A percentile compares a stretch with the other conserved stretches of the same genome.
Evolutionary conservation across 257 asterid genomes (phyloP).

Genomic region (Plantago major): DNA sequence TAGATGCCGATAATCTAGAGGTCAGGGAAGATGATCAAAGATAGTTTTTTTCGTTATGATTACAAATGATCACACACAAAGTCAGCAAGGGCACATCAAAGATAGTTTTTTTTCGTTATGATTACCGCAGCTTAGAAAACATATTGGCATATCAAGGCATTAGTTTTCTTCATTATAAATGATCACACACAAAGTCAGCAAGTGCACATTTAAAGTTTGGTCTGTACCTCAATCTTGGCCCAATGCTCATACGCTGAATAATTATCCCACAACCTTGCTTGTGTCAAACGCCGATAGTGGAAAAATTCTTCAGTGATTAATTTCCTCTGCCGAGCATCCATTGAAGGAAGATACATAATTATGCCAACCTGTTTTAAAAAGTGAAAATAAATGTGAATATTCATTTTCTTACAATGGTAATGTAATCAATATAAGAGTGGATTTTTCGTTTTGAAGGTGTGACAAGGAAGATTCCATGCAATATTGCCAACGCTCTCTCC

Average conservation of each 20-base stretch:
- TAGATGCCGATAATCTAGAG: background rate
- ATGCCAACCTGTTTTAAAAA: constrained; percentile 71
- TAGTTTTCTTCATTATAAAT: background rate
- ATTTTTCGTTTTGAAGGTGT: background rate
- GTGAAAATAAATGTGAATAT: constrained; percentile 9
- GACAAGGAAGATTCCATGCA: too few species aligned
- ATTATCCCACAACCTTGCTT: constrained; percentile 63
- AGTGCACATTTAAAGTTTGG: background rate
- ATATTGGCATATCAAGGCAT: background rate
- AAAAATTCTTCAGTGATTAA: constrained; percentile 84
- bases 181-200: background rate
- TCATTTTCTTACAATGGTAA: background rate
- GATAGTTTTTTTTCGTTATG: too few species aligned
- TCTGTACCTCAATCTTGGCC: constrained; percentile 93
- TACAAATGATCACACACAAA: background rate
- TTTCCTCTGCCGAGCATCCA: constrained; percentile 80
- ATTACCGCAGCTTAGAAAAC: background rate
- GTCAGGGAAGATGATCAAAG: too few species aligned
- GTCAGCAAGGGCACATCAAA: background rate
- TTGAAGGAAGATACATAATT: constrained; percentile 95
- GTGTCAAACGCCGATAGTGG: constrained; percentile 74
- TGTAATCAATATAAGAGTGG: background rate
- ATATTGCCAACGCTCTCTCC: too few species aligned
- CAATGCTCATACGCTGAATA: constrained; percentile 90
- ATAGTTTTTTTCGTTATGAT: background rate